Evolutionary conservation across 2,329 filamentous ascomycete species (phyloP).

Genomic region (Exophiala mesophila): DNA sequence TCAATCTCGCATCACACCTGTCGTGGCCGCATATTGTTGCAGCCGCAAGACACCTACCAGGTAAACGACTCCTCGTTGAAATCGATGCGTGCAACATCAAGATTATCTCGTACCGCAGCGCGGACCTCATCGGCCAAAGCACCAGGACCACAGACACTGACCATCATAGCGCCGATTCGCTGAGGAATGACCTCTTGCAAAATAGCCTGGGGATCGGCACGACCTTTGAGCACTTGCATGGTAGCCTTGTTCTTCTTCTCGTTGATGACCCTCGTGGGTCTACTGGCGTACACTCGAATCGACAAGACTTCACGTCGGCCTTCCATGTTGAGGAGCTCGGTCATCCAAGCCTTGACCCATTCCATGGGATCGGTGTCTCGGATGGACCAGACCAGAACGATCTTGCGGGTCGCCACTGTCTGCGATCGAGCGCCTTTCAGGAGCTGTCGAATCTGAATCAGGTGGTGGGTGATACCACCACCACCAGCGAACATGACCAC

Average conservation of each 20-base stretch:
- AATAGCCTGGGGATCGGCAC: constrained; percentile 52
- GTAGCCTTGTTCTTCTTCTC: constrained; percentile 53
- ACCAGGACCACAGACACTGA: constrained; percentile 60
- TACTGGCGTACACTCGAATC: constrained; percentile 60
- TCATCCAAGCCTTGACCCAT: constrained; percentile 64
- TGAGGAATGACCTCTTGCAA: constrained; percentile 53
- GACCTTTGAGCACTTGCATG: constrained; percentile 58
- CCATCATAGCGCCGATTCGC: constrained; percentile 55
- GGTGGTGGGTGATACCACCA: constrained; percentile 62
- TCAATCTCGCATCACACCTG: too few species aligned
- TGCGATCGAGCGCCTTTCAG: constrained; percentile 48
- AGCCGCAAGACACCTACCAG: constrained; percentile 40
- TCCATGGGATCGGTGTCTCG: constrained; percentile 56
- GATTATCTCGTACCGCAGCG: constrained; percentile 47
- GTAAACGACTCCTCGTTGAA: constrained; percentile 64
- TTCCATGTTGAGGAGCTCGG: constrained; percentile 57
- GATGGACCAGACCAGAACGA: constrained; percentile 60
- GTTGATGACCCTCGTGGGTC: constrained; percentile 51
- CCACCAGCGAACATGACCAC: constrained; percentile 62
- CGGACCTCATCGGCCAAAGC: constrained; percentile 60
- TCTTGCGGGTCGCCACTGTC: constrained; percentile 53
- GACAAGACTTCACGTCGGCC: constrained; percentile 54
- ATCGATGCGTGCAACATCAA: constrained; percentile 51
- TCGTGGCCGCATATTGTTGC: too few species aligned
- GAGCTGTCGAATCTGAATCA: constrained; percentile 57